phyloP scores from a whole-genome alignment of 257 asterid species.

The Plectranthus barbatus region DNA sequence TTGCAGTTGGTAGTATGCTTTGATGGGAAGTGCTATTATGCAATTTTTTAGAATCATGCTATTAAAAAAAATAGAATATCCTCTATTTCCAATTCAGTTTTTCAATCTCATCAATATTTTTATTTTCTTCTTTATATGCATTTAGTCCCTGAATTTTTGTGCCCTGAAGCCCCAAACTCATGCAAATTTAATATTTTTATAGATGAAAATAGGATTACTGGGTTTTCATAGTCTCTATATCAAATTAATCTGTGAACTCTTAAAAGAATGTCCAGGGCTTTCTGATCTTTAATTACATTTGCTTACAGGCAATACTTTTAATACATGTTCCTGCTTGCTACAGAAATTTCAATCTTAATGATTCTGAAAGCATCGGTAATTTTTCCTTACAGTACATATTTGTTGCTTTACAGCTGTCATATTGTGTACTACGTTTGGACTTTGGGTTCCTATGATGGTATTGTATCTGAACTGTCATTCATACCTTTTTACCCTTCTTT shows the following conservation, averaged over 20 bases:
- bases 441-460: neutral
- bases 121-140: neutral
- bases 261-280: neutral
- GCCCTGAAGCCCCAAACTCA: too few relatives aligned
- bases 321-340: conserved; percentile 63
- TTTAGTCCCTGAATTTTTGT: neutral
- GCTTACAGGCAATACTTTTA: conserved; percentile 71
- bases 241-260: too few relatives aligned
- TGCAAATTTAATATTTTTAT: neutral
- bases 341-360: conserved; percentile 55
- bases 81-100: neutral
- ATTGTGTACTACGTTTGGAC: too few relatives aligned
- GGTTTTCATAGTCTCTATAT: too few relatives aligned
- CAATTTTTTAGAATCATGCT: neutral
- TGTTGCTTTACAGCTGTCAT: neutral
- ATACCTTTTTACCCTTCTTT: conserved; percentile 3
- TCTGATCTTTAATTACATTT: conserved; percentile 17
- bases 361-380: conserved; percentile 67
- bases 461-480: neutral
- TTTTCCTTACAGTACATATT: neutral
- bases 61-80: neutral
- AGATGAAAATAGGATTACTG: neutral
- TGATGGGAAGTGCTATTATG: neutral
- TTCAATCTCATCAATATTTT: neutral
- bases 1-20: neutral